A percentile compares a stretch with the other conserved stretches of the same genome.
Evolutionary conservation across 495 filamentous ascomycete species (phyloP).

Genomic region (Penicillium coffeae): DNA sequence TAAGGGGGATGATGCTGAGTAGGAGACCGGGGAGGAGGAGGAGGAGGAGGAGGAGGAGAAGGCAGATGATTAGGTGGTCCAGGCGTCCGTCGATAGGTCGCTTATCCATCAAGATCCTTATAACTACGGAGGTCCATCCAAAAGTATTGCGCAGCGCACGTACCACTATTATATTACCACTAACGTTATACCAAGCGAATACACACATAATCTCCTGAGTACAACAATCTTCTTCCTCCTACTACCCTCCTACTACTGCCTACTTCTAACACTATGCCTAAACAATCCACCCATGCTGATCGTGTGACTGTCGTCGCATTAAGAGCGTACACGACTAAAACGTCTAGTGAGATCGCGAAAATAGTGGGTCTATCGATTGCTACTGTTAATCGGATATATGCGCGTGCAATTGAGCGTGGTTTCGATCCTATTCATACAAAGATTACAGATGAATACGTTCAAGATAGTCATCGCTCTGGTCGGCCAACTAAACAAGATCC

Average conservation of each 20-base stretch:
- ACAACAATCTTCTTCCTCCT: background rate
- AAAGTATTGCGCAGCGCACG: background rate
- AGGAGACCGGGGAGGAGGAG: no score
- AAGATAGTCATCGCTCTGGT: background rate
- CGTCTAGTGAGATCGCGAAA: background rate
- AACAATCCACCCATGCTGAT: background rate
- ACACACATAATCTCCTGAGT: background rate
- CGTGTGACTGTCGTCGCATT: background rate
- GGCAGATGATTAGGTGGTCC: no score
- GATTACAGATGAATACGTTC: background rate
- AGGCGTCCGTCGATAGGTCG: no score
- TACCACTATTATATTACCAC: background rate
- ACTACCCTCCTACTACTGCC: background rate
- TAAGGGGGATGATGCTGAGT: no score
- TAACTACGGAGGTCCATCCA: slow-evolving; percentile 1
- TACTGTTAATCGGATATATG: background rate
- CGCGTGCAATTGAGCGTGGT: background rate
- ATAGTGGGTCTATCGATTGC: background rate
- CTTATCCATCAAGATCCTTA: no score
- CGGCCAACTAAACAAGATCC: background rate
- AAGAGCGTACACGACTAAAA: background rate
- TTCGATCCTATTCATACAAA: background rate
- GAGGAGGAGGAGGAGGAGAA: no score
- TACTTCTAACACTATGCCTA: background rate
- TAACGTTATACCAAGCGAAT: background rate